Conservation (phyloP, 176 grass and related monocot genomes). For the Oryza glumipatula region DNA sequence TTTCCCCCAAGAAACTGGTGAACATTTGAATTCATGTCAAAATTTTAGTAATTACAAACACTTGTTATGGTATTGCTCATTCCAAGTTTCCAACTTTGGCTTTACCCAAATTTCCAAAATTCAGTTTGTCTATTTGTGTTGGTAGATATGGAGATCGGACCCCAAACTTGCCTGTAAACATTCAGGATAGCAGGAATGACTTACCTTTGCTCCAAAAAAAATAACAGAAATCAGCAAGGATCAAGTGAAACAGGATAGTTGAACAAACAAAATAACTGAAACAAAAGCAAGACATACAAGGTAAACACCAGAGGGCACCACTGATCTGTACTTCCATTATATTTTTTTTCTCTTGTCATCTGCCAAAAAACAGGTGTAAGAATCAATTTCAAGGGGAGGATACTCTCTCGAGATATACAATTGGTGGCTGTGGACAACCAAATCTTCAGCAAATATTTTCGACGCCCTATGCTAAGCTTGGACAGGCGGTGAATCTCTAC, state of each 20-base stretch:
- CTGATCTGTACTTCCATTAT: slow-evolving; percentile 52
- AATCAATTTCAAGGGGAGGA: slow-evolving; percentile 28
- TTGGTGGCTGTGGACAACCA: slow-evolving; percentile 50
- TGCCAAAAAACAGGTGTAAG: slow-evolving; percentile 53
- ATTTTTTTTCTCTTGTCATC: slow-evolving; percentile 59
- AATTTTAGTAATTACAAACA: neutral
- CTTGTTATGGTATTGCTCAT: neutral
- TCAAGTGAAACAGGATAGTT: neutral
- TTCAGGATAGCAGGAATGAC: neutral
- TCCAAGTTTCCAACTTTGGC: neutral
- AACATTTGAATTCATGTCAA: neutral
- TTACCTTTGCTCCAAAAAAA: neutral
- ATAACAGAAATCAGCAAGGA: neutral
- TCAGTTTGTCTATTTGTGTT: neutral
- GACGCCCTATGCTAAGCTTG: slow-evolving; percentile 48
- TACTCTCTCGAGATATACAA: slow-evolving; percentile 56
- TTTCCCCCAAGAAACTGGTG: neutral
- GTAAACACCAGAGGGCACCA: neutral
- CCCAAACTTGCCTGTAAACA: neutral
- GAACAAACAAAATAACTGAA: neutral
- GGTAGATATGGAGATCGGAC: neutral
- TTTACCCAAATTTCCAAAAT: neutral
- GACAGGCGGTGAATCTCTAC: slow-evolving; percentile 49
- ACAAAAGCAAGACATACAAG: neutral
- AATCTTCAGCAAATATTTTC: slow-evolving; percentile 51